Conservation (phyloP, 495 filamentous ascomycete species). For the Podospora sp. region DNA sequence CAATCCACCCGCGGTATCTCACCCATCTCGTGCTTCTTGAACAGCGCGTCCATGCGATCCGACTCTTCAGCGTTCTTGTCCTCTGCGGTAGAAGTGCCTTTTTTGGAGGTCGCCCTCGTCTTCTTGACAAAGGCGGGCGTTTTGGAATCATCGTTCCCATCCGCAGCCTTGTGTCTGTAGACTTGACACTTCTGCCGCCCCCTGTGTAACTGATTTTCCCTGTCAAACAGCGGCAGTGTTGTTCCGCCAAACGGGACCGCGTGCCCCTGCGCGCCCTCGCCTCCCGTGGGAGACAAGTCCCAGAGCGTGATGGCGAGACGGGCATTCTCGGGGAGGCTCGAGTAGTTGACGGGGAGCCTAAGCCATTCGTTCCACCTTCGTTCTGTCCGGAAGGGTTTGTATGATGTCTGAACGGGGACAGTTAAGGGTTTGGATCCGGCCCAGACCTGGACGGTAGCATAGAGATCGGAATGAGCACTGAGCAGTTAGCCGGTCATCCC, state of each 20-base stretch:
- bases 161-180: constrained; percentile 78
- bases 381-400: constrained; percentile 79
- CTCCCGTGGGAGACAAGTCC: constrained; percentile 83
- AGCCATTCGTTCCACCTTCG: constrained; percentile 98
- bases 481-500: constrained; percentile 3
- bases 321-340: constrained; percentile 73
- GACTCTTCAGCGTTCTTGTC: constrained; percentile 73
- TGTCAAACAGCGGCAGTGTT: constrained; percentile 85
- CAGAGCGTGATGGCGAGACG: constrained; percentile 93
- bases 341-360: constrained; percentile 77
- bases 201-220: constrained; percentile 83
- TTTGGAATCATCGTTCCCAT: constrained; percentile 77
- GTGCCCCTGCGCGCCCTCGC: constrained; percentile 65
- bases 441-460: constrained; percentile 90
- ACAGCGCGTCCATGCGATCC: constrained; percentile 78
- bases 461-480: constrained; percentile 79
- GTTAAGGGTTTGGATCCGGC: constrained; percentile 94
- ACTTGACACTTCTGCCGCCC: constrained; percentile 90
- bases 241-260: constrained; percentile 92
- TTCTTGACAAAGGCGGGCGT: constrained; percentile 69
- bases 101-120: constrained; percentile 48
- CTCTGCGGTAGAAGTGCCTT: constrained; percentile 44
- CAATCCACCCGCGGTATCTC: constrained; percentile 91
- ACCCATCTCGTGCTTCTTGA: constrained; percentile 98
- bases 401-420: constrained; percentile 87